Base-by-base conservation (phyloP, 2,329 filamentous ascomycete genomes). In the Colletotrichum cereale region DNA sequence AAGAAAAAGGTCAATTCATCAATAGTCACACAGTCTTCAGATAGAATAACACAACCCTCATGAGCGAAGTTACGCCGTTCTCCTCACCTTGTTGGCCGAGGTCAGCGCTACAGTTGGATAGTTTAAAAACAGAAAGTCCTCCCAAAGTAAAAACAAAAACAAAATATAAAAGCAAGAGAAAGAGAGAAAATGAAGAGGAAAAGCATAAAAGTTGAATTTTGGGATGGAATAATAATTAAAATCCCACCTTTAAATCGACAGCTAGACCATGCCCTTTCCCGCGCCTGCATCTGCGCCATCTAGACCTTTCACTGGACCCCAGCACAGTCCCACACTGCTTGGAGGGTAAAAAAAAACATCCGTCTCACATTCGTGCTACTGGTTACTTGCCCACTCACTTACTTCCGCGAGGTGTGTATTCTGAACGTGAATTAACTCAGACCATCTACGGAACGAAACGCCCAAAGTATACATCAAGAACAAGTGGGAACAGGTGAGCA, bases 271-370 rank as follows among this genome's bases (percentile, higher is more conserved):
- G 60, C n/a, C 26, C 44, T 38, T 36, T 47, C 44, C 60, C 11
- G 44, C 60, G 38, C 36, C 24, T 38, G n/a, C 36, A 38, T 24
- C 34, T 36, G 34, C 34, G 31, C 60, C 60, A 50, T 62, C 60
- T 34, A 40, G 24, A 42, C 29, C 26, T 60, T 50, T 24, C 47
- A 14, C 31, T 31, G 34, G 63, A 44, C 53, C 36, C 52, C 53
- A 40, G 42, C 55, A 34, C 42, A 66, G 50, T 66, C 63, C 42
- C 55, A 48, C 55, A 66, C 48, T 40, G 55, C 40, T 31, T 34
- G 12, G 53, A 47, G 36, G 38, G 31, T 24, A n/a, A 31, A 36
- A 66, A 36, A 66, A 66, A 66, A 60, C 24, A 40, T 60, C 36
- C n/a, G n/a, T 38, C 34, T 50, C 34, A 63, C 31, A 36, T 56